phyloP scores from a whole-genome alignment of 208 protist species.

The Acanthamoeba royreba region DNA sequence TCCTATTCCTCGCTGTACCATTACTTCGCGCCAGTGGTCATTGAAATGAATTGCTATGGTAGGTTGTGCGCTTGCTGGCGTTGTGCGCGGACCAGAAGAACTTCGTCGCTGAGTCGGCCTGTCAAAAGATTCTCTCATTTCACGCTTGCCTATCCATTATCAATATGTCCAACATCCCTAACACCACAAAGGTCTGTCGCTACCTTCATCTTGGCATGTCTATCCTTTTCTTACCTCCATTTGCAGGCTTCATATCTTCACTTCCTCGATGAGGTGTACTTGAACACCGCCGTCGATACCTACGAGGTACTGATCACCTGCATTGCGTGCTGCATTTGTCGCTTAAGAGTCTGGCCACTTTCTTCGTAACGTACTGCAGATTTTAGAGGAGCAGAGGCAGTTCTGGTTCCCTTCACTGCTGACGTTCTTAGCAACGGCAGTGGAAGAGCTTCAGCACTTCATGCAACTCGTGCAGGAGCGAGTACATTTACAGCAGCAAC shows the following conservation, averaged over 20 bases:
- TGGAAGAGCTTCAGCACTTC: background rate
- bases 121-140: slow-evolving; percentile 43
- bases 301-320: background rate
- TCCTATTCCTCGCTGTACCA: background rate
- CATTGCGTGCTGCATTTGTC: background rate
- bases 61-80: slow-evolving; percentile 35
- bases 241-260: slow-evolving; percentile 1
- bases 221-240: background rate
- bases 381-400: slow-evolving; percentile 19
- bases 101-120: slow-evolving; percentile 35
- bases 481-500: background rate
- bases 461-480: background rate
- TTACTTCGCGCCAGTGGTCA: background rate
- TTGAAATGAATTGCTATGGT: background rate
- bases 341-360: background rate
- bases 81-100: slow-evolving; percentile 47
- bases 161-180: background rate
- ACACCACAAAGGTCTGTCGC: slow-evolving; percentile 3
- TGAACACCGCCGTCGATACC: slow-evolving; percentile 42
- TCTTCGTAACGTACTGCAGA: background rate
- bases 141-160: background rate
- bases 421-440: background rate
- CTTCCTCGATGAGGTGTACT: slow-evolving; percentile 43
- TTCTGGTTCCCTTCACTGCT: background rate
- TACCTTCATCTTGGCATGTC: background rate